These are phyloP conservation scores for Adansonia gregorii DNA, from an alignment of 441 rosid genomes.

Conservation along the genomic window DNA sequence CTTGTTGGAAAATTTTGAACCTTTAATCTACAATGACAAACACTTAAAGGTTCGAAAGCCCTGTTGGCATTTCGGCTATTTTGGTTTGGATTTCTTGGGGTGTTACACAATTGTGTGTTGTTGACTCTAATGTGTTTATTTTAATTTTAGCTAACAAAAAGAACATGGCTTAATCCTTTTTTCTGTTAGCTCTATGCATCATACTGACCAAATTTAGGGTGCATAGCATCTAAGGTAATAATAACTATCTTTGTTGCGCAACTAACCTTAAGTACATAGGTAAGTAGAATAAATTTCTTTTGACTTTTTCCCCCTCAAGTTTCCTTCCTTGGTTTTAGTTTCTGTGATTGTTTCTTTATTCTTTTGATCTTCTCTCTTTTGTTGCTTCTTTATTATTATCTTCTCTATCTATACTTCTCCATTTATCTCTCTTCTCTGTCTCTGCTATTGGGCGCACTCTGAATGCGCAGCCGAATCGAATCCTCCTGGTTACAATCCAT, in stretches of 20 bases:
- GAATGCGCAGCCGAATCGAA: constrained; percentile 96
- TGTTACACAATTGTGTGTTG: neutral
- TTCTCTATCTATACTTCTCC: constrained; percentile 53
- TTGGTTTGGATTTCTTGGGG: neutral
- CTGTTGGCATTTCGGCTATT: neutral
- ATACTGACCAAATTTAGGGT: constrained; percentile 3
- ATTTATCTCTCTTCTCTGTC: constrained; percentile 58
- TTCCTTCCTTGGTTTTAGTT: neutral
- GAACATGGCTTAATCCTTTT: neutral
- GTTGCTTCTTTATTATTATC: constrained; percentile 34
- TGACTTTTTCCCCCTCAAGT: neutral
- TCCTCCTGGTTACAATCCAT: constrained; percentile 93
- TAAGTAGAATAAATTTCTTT: neutral
- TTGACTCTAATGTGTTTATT: neutral
- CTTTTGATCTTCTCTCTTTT: constrained; percentile 35
- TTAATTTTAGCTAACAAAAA: neutral
- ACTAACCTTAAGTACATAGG: neutral
- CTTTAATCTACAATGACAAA: neutral
- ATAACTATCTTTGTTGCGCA: neutral
- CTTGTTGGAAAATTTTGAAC: neutral
- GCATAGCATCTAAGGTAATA: constrained; percentile 7
- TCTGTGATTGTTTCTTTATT: constrained; percentile 30
- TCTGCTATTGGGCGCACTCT: constrained; percentile 58
- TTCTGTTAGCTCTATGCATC: constrained; percentile 8
- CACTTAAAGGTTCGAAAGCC: neutral